Evolutionary conservation across 768 basidiomycete genomes (phyloP).

Genomic region (Dentipellis fragilis): DNA sequence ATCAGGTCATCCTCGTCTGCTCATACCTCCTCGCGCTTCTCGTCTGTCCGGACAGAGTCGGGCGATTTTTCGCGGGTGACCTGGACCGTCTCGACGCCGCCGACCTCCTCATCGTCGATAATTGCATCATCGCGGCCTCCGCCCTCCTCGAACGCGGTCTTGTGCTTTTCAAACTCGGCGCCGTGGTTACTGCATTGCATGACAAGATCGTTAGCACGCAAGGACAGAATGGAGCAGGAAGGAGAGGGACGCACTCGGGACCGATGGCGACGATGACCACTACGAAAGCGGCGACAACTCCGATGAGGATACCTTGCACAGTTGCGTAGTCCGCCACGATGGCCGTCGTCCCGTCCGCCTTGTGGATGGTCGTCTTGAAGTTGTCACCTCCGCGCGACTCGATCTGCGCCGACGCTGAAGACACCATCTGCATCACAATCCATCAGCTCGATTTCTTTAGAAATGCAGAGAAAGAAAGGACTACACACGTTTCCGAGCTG

Average conservation of each 20-base stretch:
- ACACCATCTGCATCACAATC: slow-evolving; percentile 25
- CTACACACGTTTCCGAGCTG: slow-evolving; percentile 28
- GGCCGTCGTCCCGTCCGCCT: slow-evolving; percentile 1
- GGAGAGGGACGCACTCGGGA: background rate
- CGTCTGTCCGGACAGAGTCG: background rate
- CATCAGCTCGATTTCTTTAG: background rate
- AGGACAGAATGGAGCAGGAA: background rate
- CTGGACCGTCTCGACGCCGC: background rate
- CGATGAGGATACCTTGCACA: slow-evolving; percentile 7
- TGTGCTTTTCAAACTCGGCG: slow-evolving; percentile 71
- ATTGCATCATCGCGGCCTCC: slow-evolving; percentile 42
- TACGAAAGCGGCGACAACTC: slow-evolving; percentile 5
- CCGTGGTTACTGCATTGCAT: background rate
- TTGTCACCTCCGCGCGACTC: slow-evolving; percentile 26
- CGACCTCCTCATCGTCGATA: slow-evolving; percentile 16
- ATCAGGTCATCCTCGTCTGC: too few species aligned
- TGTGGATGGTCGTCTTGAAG: slow-evolving; percentile 10
- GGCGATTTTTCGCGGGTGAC: background rate
- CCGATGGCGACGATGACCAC: slow-evolving; percentile 3
- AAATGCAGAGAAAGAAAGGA: background rate
- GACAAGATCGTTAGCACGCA: background rate
- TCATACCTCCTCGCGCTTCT: background rate
- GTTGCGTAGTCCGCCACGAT: slow-evolving; percentile 3
- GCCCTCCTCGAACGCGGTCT: slow-evolving; percentile 71
- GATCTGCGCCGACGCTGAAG: slow-evolving; percentile 37